Conservation (phyloP, 208 protist species). For the Vickermania ingenoplastis region DNA sequence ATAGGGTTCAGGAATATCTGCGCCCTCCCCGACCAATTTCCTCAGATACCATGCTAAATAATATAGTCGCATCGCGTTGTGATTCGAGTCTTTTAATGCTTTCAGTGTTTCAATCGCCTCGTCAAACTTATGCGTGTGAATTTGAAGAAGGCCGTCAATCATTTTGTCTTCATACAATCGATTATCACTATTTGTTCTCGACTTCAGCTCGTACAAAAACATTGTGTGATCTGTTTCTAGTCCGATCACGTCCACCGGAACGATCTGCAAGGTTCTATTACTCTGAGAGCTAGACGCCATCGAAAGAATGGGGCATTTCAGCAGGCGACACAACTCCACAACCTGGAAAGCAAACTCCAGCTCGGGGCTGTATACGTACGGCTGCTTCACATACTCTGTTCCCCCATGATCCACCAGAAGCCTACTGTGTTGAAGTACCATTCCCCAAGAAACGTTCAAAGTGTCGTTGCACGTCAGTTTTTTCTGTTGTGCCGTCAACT, state of each 20-base stretch:
- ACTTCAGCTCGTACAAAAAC: slow-evolving; percentile 1
- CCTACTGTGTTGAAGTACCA: slow-evolving; percentile 17
- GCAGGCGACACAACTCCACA: slow-evolving; percentile 13
- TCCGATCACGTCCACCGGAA: slow-evolving; percentile 2
- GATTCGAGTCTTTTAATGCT: neutral
- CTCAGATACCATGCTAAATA: slow-evolving; percentile 3
- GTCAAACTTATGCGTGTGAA: neutral
- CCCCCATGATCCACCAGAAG: slow-evolving; percentile 10
- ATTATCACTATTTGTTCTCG: neutral
- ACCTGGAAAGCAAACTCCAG: slow-evolving; percentile 19
- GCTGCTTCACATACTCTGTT: neutral
- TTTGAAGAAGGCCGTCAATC: neutral
- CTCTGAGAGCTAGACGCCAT: slow-evolving; percentile 14
- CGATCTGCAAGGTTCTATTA: neutral
- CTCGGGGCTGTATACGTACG: slow-evolving; percentile 14
- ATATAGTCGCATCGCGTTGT: slow-evolving; percentile 1
- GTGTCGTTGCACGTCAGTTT: neutral
- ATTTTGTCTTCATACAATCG: neutral
- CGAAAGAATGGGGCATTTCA: slow-evolving; percentile 18
- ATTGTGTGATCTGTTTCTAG: neutral
- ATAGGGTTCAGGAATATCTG: neutral
- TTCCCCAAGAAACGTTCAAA: slow-evolving; percentile 19
- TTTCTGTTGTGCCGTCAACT: slow-evolving; percentile 2
- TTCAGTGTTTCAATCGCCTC: neutral
- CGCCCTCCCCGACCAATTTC: neutral